Conservation (phyloP, 1,284 basidiomycete genomes). For the Kwoniella shivajii region DNA sequence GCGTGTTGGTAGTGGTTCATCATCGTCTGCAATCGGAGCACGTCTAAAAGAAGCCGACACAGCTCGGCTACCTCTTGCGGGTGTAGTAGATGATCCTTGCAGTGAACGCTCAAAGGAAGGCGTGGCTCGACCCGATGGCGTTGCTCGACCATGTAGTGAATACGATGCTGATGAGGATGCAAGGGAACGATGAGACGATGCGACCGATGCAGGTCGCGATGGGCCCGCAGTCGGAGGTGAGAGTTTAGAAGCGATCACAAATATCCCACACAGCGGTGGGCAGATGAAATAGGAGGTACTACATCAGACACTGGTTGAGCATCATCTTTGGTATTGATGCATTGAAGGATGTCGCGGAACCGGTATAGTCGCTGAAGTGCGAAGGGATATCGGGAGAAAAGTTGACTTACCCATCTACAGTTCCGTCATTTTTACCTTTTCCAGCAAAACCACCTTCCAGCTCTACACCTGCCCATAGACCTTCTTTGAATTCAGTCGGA, state of each 20-base stretch:
- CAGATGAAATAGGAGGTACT: slow-evolving; percentile 85
- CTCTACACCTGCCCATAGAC: slow-evolving; percentile 88
- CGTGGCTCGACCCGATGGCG: slow-evolving; percentile 60
- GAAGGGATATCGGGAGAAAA: too few relatives aligned
- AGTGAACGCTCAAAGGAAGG: slow-evolving; percentile 51
- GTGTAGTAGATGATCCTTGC: slow-evolving; percentile 28
- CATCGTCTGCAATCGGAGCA: slow-evolving; percentile 12
- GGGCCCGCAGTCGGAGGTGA: slow-evolving; percentile 66
- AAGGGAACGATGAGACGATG: slow-evolving; percentile 63
- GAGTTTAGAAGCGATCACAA: slow-evolving; percentile 79
- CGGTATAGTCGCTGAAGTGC: too few relatives aligned
- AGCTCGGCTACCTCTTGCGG: slow-evolving; percentile 27
- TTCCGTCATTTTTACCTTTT: slow-evolving; percentile 95
- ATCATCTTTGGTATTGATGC: not conserved
- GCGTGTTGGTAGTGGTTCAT: slow-evolving; percentile 20
- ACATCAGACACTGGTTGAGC: not conserved
- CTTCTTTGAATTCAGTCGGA: slow-evolving; percentile 79
- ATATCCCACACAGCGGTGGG: slow-evolving; percentile 84
- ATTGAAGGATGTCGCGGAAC: too few relatives aligned
- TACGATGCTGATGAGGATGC: slow-evolving; percentile 32
- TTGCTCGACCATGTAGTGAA: slow-evolving; percentile 33
- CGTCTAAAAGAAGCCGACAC: slow-evolving; percentile 25
- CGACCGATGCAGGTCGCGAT: slow-evolving; percentile 74
- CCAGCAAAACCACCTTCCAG: slow-evolving; percentile 80
- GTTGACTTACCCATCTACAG: slow-evolving; percentile 76